These are phyloP conservation scores for Pyricularia pennisetigena DNA, from an alignment of 2,329 filamentous ascomycete species.

Conservation along the genomic window DNA sequence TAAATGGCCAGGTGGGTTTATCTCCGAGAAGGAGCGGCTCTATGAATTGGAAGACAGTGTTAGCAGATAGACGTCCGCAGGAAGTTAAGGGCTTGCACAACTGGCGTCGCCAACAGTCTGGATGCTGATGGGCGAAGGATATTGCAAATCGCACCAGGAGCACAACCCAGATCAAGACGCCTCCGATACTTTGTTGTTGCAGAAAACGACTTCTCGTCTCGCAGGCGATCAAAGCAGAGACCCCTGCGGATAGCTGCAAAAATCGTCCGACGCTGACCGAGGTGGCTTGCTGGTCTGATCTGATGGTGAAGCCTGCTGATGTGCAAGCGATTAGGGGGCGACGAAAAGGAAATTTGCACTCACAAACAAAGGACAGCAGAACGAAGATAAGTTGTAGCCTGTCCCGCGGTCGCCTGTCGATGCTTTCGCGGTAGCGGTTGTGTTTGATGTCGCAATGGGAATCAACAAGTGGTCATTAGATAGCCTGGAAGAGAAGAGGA, in stretches of 20 bases:
- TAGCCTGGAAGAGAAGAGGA: constrained; percentile 5
- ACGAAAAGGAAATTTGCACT: constrained; percentile 4
- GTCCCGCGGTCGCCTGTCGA: neutral
- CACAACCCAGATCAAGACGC: neutral
- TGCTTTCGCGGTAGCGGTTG: neutral
- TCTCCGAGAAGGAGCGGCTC: constrained; percentile 16
- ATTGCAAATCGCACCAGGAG: neutral
- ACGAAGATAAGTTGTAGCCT: neutral
- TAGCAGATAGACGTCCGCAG: constrained; percentile 11
- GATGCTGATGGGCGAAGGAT: neutral
- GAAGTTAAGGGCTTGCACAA: neutral
- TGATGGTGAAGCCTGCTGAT: neutral
- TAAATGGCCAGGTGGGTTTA: constrained; percentile 14
- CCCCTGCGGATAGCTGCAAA: neutral
- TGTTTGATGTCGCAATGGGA: neutral
- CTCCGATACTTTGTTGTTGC: neutral
- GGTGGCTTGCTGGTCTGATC: neutral
- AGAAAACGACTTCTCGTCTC: neutral
- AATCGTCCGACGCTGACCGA: neutral
- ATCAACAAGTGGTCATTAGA: neutral
- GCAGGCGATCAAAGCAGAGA: neutral
- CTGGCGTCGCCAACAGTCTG: neutral
- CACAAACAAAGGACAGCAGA: constrained; percentile 6
- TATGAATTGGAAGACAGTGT: constrained; percentile 13
- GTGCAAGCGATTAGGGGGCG: constrained; percentile 5